Conservation (phyloP, 148 eudicot species). For the Rhododendron ferrugineum region DNA sequence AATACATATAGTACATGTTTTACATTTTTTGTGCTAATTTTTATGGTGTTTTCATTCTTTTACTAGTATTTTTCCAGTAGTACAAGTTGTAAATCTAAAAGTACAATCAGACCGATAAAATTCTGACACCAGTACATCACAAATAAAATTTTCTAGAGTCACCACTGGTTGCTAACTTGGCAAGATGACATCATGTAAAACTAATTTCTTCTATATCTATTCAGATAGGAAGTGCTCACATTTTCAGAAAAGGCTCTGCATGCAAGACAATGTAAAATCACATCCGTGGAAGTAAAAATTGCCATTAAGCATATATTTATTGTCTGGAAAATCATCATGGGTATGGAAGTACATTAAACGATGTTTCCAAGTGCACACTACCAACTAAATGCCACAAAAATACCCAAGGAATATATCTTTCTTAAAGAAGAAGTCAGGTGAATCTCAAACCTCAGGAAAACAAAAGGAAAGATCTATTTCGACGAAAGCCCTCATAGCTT, state of each 20-base stretch:
- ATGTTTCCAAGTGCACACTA: background rate
- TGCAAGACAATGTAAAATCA: background rate
- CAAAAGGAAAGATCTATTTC: background rate
- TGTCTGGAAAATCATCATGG: background rate
- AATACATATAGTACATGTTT: too few species aligned
- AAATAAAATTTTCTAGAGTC: too few species aligned
- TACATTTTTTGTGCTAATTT: too few species aligned
- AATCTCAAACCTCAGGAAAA: background rate
- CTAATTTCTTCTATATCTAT: background rate
- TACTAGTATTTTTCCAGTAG: too few species aligned
- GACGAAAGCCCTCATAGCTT: background rate
- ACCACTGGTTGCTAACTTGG: background rate
- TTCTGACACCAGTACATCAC: too few species aligned
- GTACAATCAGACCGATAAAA: too few species aligned
- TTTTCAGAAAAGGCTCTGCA: background rate
- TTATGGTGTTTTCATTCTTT: too few species aligned
- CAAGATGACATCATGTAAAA: background rate
- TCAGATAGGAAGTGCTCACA: too few species aligned
- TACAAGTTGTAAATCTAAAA: too few species aligned
- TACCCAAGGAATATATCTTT: background rate
- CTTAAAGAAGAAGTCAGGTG: too few species aligned
- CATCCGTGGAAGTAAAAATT: background rate
- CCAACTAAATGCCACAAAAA: background rate
- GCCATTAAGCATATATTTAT: background rate
- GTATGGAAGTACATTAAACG: too few species aligned